A percentile compares a stretch with the other conserved stretches of the same genome.
phyloP scores from a whole-genome alignment of 164 flowering plant genomes.

The Amborella trichopoda region DNA sequence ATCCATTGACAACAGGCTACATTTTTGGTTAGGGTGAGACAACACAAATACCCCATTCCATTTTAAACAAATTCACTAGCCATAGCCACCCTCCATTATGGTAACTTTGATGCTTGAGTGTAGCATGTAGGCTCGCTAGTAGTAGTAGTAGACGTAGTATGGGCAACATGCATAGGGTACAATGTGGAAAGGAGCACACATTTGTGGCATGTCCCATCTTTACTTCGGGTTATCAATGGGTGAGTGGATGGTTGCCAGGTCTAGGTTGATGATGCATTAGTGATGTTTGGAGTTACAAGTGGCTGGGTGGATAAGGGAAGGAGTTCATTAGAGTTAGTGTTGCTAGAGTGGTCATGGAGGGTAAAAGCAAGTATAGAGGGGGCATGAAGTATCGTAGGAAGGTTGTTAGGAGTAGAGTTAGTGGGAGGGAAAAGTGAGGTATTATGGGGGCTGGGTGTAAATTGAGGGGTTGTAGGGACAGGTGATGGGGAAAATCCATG shows the following conservation, averaged over 20 bases:
- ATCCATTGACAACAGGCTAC: conserved; percentile 2
- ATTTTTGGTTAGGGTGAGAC: background rate
- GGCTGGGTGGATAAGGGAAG: background rate
- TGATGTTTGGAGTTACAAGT: background rate
- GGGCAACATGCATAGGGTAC: background rate
- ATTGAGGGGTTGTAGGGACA: background rate
- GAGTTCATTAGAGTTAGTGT: background rate
- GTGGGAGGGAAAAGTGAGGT: background rate
- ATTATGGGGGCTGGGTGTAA: background rate
- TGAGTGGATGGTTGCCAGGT: background rate
- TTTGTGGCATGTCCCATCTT: background rate
- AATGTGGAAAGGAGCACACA: background rate
- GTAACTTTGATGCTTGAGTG: too few relatives aligned
- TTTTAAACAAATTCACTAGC: background rate
- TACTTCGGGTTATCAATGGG: background rate
- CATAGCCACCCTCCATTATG: background rate
- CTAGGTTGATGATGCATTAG: background rate
- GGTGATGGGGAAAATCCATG: background rate
- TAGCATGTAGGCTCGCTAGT: background rate
- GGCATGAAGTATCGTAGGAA: background rate
- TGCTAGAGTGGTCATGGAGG: background rate
- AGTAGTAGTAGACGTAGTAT: background rate
- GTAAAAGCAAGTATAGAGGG: background rate
- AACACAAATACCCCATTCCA: conserved; percentile 1
- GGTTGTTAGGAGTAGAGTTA: background rate